Evolutionary conservation across 1,284 basidiomycete species (phyloP), one percentile per base, ranked within the genome.

Genomic region (Bjerkandera adusta): DNA sequence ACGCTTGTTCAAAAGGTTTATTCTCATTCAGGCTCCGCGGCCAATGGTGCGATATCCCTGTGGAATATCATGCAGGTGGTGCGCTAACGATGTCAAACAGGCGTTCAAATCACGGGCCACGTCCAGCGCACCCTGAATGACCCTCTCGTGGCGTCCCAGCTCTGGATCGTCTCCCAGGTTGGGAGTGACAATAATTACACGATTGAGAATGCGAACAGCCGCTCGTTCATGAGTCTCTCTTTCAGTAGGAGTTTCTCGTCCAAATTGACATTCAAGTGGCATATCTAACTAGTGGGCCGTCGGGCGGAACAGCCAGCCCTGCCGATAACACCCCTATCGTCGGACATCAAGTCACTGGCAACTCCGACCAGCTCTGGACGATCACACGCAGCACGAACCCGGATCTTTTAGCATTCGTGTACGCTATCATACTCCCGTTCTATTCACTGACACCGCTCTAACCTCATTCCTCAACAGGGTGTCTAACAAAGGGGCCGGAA

Each of bases 71-170:
- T n/a, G n/a, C n/a, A n/a, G n/a, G n/a, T n/a, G n/a, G n/a, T n/a
- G n/a, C n/a, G n/a, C n/a, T n/a, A n/a, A n/a, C n/a, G n/a, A n/a
- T n/a, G n/a, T n/a, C n/a, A n/a, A n/a, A n/a, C n/a, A 43, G 42
- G 22, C 22, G 22, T 20, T 8, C 33, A 20, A 24, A 24, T 44
- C 13, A 20, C 24, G 10, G 26, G 39, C 10, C 32, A 29, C 16
- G 22, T 18, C 25, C 27, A 42, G 39, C 39, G 39, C 39, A 27
- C 27, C 5, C 24, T 42, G 15, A 29, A 18, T 20, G 26, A 42
- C 22, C 8, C 24, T 10, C 16, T n/a, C 8, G 40, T 30, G 13
- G 20, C 40, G 26, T 15, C 26, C 15, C 40, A 42, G 40, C 40
- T 42, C 8, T 42, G 40, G 40, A 30, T 42, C 25, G 21, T 42